phyloP scores from a whole-genome alignment of 2,329 filamentous ascomycete genomes.

The Coniochaeta sp. region DNA sequence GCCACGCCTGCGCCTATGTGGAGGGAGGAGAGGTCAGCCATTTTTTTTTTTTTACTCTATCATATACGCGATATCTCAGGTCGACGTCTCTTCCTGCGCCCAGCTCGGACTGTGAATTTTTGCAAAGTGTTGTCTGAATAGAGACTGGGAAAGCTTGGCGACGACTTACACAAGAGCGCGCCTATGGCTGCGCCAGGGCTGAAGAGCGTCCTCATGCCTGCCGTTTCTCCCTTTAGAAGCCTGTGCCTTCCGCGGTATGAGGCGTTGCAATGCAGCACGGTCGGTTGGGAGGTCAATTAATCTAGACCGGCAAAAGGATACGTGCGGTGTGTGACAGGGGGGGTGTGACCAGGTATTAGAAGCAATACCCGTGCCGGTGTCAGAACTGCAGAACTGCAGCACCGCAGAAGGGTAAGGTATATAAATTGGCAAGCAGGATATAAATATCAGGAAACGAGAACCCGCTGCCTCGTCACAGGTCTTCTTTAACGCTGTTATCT shows the following conservation, averaged over 20 bases:
- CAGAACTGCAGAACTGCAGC: neutral
- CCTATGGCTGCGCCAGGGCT: constrained; percentile 7
- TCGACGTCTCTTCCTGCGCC: no score
- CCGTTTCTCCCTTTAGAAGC: neutral
- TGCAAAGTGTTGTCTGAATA: neutral
- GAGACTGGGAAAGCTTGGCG: neutral
- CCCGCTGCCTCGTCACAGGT: neutral
- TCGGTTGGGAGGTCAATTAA: neutral
- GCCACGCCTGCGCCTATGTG: constrained; percentile 11
- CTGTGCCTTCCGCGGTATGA: neutral
- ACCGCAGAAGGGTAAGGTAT: no score
- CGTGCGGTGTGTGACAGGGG: neutral
- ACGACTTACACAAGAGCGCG: constrained; percentile 11
- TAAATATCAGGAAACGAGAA: neutral
- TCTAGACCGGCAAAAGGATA: neutral
- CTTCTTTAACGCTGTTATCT: neutral
- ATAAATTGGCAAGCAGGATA: neutral
- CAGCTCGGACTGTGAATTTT: no score
- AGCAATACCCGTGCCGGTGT: neutral
- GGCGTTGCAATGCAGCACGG: neutral
- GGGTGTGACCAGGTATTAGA: neutral
- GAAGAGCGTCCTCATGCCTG: constrained; percentile 2
- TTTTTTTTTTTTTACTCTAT: neutral
- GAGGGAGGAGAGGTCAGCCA: constrained; percentile 2
- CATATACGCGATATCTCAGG: neutral